Conservation (phyloP, 2,329 filamentous ascomycete genomes). For the Ciborinia camelliae region DNA sequence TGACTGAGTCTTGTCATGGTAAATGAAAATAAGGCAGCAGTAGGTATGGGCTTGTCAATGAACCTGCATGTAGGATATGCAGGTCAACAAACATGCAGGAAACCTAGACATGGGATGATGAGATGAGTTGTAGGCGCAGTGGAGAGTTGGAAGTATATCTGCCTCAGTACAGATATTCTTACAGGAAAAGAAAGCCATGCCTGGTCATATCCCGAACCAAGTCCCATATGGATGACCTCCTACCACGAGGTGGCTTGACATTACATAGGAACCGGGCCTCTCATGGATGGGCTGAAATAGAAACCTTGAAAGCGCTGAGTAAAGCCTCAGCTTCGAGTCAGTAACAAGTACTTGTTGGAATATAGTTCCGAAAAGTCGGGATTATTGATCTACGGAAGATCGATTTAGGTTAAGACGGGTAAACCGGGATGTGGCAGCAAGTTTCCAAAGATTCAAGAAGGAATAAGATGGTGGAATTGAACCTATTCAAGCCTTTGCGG, state of each 20-base stretch:
- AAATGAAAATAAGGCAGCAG: slow-evolving; percentile 33
- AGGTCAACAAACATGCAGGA: slow-evolving; percentile 33
- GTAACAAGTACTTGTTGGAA: slow-evolving; percentile 5
- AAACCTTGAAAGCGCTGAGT: slow-evolving; percentile 18
- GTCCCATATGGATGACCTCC: slow-evolving; percentile 33
- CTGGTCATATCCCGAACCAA: slow-evolving; percentile 21
- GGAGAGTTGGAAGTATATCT: slow-evolving; percentile 23
- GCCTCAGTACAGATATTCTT: slow-evolving; percentile 24
- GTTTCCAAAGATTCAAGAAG: slow-evolving; percentile 19
- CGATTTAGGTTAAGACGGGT: slow-evolving; percentile 19
- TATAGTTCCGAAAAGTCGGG: slow-evolving; percentile 19
- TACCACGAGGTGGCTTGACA: slow-evolving; percentile 23
- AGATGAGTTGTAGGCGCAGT: slow-evolving; percentile 31
- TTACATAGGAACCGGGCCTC: slow-evolving; percentile 6
- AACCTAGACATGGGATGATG: slow-evolving; percentile 25
- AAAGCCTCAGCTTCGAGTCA: slow-evolving; percentile 21
- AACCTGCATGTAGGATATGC: slow-evolving; percentile 29
- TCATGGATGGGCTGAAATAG: slow-evolving; percentile 20
- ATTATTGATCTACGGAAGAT: slow-evolving; percentile 20
- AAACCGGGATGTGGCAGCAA: slow-evolving; percentile 14
- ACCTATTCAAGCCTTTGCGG: slow-evolving; percentile 13
- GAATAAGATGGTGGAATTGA: slow-evolving; percentile 19
- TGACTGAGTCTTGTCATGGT: slow-evolving; percentile 24
- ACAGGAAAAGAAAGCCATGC: slow-evolving; percentile 16
- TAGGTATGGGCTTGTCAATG: slow-evolving; percentile 21